Evolutionary conservation across 345 rosid genomes (phyloP).

Genomic region (Rubroshorea leprosula): DNA sequence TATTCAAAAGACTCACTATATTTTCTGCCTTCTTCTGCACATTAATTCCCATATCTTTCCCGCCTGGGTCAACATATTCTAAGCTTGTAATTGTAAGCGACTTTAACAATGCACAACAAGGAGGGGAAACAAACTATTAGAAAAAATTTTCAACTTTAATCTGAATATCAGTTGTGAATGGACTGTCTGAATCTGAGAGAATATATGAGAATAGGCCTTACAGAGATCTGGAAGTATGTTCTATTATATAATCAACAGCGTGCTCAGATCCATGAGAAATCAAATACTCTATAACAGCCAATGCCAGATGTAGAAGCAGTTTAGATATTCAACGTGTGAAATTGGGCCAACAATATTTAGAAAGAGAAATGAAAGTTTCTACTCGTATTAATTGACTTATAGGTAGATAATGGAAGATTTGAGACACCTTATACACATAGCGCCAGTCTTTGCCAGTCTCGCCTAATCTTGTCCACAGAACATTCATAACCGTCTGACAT

Average conservation of each 20-base stretch:
- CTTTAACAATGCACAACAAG: conserved; percentile 37
- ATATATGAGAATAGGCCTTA: conserved; percentile 34
- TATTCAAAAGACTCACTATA: conserved; percentile 63
- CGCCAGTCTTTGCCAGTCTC: conserved; percentile 99
- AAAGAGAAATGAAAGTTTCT: too few species aligned
- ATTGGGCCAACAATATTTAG: too few species aligned
- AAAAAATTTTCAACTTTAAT: conserved; percentile 12
- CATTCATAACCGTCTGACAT: conserved; percentile 91
- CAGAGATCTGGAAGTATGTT: conserved; percentile 96
- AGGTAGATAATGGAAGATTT: too few species aligned
- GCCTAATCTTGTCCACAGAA: conserved; percentile 79
- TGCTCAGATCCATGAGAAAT: conserved; percentile 93
- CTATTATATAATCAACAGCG: conserved; percentile 93
- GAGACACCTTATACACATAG: conserved; percentile 81
- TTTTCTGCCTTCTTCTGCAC: conserved; percentile 94
- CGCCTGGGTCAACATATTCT: conserved; percentile 91
- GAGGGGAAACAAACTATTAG: conserved; percentile 20
- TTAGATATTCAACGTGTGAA: too few species aligned
- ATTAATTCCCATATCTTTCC: conserved; percentile 87
- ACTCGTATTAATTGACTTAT: too few species aligned
- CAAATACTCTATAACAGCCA: conserved; percentile 89
- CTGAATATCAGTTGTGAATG: neutral
- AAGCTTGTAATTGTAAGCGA: conserved; percentile 92
- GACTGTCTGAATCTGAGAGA: too few species aligned
- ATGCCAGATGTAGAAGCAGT: conserved; percentile 44